Evolutionary conservation across 441 rosid genomes (phyloP), one percentile per base, ranked within the genome.

Genomic region (Populus hybrid): DNA sequence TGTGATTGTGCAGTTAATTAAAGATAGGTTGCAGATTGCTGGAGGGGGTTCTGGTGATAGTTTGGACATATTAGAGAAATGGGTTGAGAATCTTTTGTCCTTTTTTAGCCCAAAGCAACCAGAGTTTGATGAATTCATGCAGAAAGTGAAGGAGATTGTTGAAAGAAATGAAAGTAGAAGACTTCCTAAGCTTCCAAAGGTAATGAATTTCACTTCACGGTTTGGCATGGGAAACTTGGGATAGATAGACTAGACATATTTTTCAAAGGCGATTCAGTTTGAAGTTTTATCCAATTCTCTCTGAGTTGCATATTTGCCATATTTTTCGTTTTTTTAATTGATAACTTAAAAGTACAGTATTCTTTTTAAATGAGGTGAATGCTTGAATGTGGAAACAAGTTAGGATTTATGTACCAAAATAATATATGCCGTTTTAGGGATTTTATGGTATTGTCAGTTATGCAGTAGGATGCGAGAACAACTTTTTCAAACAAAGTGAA

Each of bases 121-220:
- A 0, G 86, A 84, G 53, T 89, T 92, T 80, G 93, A 86, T 84
- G 68, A 61, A 78, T 82, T 94, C 59, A 77, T 87, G 79, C 79
- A 74, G 18, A 89, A 86, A 77, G 85, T 94, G 66, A 91, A 91
- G 79, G 98, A 93, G 42, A 85, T 94, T 66, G 89, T 93, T 12
- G 98, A 96, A 81, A 94, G 94, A 81, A 96, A 94, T 83, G 97
- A 96, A 81, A 90, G 90, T 80, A 88, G 97, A 82, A 90, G 98
- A 84, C 91, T 93, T 31, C 98, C 99, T 28, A 96, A 96, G 90
- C 89, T 93, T 78, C 93, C 98, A 4, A 94, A 96, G 98, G 99
- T 96, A 88, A 73, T 33, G 24, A 42, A 65, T 73, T 18, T 74
- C 9, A 24, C 18, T 1, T 50, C 35, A 56, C 3, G 31, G 9